Conservation (phyloP, 2,329 filamentous ascomycete species). For the Aspergillus sclerotialis region DNA sequence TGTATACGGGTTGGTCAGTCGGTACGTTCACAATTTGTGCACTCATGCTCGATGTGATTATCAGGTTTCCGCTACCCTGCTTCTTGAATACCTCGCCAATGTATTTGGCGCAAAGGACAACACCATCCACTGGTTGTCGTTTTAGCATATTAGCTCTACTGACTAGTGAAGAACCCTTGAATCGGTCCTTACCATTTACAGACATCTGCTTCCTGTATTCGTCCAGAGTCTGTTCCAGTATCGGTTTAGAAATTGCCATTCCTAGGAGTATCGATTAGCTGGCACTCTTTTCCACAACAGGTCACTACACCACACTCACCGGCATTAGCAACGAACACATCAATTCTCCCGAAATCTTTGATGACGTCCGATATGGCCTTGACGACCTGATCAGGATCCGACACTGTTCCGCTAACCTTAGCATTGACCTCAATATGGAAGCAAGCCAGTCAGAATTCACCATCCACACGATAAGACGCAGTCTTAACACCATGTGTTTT, state of each 20-base stretch:
- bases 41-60: conserved; percentile 48
- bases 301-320: too few species aligned
- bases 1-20: conserved; percentile 51
- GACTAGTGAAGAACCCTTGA: conserved; percentile 1
- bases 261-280: too few species aligned
- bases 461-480: conserved; percentile 39
- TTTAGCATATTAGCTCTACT: conserved; percentile 1
- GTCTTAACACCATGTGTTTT: conserved; percentile 31
- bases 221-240: conserved; percentile 47
- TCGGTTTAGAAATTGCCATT: conserved; percentile 49
- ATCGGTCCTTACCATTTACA: conserved; percentile 42
- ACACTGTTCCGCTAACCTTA: conserved; percentile 25
- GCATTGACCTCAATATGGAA: not conserved
- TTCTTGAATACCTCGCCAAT: conserved; percentile 38
- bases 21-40: conserved; percentile 47
- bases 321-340: conserved; percentile 40
- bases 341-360: conserved; percentile 37
- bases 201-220: conserved; percentile 48
- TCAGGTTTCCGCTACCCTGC: conserved; percentile 38
- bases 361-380: conserved; percentile 28
- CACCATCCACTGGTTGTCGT: conserved; percentile 36
- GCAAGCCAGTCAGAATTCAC: conserved; percentile 6
- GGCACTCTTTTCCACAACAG: too few species aligned
- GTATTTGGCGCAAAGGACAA: conserved; percentile 40
- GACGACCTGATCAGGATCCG: conserved; percentile 31